These are phyloP conservation scores for Symbiodinium pilosum DNA, from an alignment of 73 alveolate species.

Conservation along the genomic window DNA sequence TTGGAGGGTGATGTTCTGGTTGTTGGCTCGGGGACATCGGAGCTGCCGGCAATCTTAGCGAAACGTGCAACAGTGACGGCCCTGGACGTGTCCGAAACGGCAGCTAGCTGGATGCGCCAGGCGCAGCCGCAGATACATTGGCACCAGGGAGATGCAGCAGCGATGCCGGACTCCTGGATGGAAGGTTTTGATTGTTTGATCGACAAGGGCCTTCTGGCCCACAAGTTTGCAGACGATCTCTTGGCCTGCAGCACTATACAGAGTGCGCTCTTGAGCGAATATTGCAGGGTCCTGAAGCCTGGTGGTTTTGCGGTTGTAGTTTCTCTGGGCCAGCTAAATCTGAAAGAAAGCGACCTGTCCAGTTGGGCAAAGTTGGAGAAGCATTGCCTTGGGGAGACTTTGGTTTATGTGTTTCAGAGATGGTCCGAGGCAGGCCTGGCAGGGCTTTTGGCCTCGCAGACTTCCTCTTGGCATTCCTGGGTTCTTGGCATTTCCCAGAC, in stretches of 20 bases:
- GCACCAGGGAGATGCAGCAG: not conserved
- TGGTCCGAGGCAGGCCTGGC: not conserved
- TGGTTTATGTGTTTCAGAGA: not conserved
- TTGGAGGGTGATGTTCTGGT: slow-evolving; percentile 11
- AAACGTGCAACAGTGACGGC: not conserved
- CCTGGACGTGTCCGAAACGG: slow-evolving; percentile 4
- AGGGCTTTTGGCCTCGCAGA: no score
- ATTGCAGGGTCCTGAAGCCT: slow-evolving; percentile 21
- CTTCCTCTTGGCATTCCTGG: not conserved
- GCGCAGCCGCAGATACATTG: not conserved
- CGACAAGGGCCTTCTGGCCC: slow-evolving; percentile 55
- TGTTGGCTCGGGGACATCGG: slow-evolving; percentile 36
- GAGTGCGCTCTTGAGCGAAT: slow-evolving; percentile 9
- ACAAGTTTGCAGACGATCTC: not conserved
- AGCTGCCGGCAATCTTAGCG: slow-evolving; percentile 10
- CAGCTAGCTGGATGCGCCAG: not conserved
- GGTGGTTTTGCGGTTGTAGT: not conserved
- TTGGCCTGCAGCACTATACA: not conserved
- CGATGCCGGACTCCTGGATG: slow-evolving; percentile 17
- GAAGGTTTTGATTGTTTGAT: not conserved
- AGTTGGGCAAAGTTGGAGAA: not conserved
- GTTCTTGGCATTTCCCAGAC: not conserved
- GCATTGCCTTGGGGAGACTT: not conserved
- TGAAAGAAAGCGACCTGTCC: no score
- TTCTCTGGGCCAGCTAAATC: not conserved